Evolutionary conservation across 1,284 basidiomycete genomes (phyloP).

Genomic region (Sanguinoderma infundibulare): DNA sequence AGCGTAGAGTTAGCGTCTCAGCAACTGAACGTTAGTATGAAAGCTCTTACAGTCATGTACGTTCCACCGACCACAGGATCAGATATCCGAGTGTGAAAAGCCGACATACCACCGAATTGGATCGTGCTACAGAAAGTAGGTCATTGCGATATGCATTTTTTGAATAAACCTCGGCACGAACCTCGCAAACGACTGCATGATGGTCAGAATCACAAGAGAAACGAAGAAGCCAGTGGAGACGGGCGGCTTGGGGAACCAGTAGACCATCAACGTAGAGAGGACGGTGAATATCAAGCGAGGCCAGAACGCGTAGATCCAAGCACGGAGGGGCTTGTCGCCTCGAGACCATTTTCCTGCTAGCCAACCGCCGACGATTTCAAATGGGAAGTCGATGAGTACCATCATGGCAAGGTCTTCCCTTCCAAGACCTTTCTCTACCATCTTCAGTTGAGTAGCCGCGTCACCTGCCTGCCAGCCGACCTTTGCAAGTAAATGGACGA

Average conservation of each 20-base stretch:
- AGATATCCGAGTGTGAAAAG: conserved; percentile 97
- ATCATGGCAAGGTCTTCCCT: conserved; percentile 96
- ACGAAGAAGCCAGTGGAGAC: conserved; percentile 83
- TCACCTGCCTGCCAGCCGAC: conserved; percentile 97
- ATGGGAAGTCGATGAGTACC: conserved; percentile 97
- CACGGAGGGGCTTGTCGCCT: conserved; percentile 74
- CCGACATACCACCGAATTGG: conserved; percentile 97
- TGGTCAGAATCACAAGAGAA: conserved; percentile 81
- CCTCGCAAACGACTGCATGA: conserved; percentile 87
- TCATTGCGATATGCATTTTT: background rate
- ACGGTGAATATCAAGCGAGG: conserved; percentile 79
- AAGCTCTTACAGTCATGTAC: conserved; percentile 87
- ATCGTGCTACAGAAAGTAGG: conserved; percentile 69
- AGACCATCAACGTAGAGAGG: conserved; percentile 81
- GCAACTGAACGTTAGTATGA: background rate
- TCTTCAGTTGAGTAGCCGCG: conserved; percentile 89
- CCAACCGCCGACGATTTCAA: conserved; percentile 96
- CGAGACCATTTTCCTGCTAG: conserved; percentile 93
- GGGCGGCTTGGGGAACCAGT: conserved; percentile 82
- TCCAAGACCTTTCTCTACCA: conserved; percentile 95
- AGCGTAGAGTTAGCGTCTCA: conserved; percentile 14
- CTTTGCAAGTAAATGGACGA: conserved; percentile 92
- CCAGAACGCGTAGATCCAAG: conserved; percentile 95
- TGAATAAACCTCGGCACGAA: conserved; percentile 31
- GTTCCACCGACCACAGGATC: conserved; percentile 98